Percentiles rank a stretch among this genome's conserved stretches.
Evolutionary conservation across 257 asterid genomes (phyloP).

Genomic region (Echium plantagineum): DNA sequence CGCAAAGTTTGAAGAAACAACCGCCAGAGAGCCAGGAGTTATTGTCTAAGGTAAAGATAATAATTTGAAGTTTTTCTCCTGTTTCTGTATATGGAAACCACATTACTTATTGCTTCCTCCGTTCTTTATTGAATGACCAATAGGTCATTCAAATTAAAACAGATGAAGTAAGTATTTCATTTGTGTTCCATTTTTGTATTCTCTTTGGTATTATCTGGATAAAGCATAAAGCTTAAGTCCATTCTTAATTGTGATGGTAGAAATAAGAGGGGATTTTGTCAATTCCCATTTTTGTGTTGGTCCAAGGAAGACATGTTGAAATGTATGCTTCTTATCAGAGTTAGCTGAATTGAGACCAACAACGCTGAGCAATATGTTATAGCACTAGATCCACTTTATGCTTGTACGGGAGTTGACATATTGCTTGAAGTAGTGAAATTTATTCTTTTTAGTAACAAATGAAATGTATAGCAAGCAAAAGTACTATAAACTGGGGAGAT

Average conservation of each 20-base stretch:
- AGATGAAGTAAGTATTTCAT: background rate
- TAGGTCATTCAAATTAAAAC: background rate
- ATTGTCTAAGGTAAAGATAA: slow-evolving; percentile 64
- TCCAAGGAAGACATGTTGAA: background rate
- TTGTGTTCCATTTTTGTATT: background rate
- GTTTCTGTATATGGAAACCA: background rate
- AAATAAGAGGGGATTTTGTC: background rate
- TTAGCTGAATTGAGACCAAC: background rate
- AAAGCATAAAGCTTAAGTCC: too few species aligned
- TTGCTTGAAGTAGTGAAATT: background rate
- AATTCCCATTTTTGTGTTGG: background rate
- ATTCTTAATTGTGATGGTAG: background rate
- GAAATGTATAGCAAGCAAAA: background rate
- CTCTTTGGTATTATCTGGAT: background rate
- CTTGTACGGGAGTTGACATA: background rate
- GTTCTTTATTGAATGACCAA: background rate
- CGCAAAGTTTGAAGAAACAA: slow-evolving; percentile 85
- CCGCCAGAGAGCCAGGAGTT: slow-evolving; percentile 96
- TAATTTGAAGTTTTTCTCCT: background rate
- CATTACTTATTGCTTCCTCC: background rate
- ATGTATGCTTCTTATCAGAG: background rate
- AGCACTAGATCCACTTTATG: background rate
- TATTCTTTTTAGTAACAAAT: background rate
- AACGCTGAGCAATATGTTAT: background rate
- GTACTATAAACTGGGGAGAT: background rate